Conservation (phyloP, 257 asterid genomes). For the Coffea canephora region DNA sequence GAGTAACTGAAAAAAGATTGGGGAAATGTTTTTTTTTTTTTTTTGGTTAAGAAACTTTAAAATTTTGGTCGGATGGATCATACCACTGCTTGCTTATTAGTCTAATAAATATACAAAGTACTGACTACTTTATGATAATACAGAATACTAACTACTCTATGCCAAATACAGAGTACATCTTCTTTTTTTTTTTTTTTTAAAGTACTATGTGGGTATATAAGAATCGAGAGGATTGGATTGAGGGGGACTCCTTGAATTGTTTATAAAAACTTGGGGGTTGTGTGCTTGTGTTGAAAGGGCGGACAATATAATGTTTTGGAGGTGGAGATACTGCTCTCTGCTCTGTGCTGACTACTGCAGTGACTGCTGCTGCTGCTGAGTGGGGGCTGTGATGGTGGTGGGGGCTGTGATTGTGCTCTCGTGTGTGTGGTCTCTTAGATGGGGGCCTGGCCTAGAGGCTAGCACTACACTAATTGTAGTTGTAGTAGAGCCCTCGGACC, state of each 20-base stretch:
- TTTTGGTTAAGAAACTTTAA: too few relatives aligned
- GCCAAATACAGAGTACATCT: too few relatives aligned
- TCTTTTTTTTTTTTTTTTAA: too few relatives aligned
- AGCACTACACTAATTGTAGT: too few relatives aligned
- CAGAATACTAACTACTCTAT: too few relatives aligned
- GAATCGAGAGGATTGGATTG: background rate
- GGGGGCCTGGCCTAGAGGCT: too few relatives aligned
- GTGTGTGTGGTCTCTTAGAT: constrained; percentile 8
- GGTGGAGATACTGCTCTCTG: constrained; percentile 18
- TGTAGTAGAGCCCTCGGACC: background rate
- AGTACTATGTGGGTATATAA: background rate
- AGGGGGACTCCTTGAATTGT: constrained; percentile 8
- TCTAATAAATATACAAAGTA: too few relatives aligned
- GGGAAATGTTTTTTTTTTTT: background rate
- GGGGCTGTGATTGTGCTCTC: constrained; percentile 25
- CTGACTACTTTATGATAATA: background rate
- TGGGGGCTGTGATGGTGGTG: constrained; percentile 19
- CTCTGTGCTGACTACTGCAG: too few relatives aligned
- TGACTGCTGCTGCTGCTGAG: constrained; percentile 7
- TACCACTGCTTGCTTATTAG: background rate
- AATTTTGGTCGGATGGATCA: background rate
- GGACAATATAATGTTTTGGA: background rate
- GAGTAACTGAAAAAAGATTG: constrained; percentile 1
- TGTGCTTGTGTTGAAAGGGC: background rate
- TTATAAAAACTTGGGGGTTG: background rate